phyloP scores from a whole-genome alignment of 495 filamentous ascomycete species.

The Chlorociboria aeruginascens region DNA sequence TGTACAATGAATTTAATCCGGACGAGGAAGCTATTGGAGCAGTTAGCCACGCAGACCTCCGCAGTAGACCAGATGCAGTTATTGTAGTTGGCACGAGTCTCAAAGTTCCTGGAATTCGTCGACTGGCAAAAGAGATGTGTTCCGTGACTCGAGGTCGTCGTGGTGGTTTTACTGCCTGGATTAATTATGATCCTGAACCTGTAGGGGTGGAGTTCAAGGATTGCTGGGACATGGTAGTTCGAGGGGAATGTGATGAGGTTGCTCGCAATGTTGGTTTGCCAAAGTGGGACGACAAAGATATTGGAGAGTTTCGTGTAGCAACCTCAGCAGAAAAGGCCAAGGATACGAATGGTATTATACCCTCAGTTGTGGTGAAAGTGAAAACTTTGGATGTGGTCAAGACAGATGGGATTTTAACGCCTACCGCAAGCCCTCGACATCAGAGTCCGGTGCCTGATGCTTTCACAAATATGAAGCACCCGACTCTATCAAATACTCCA shows the following conservation, averaged over 20 bases:
- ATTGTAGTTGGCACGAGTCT: conserved; percentile 92
- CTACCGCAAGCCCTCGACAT: conserved; percentile 43
- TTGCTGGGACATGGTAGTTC: conserved; percentile 84
- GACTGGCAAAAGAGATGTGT: conserved; percentile 86
- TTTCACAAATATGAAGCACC: conserved; percentile 15
- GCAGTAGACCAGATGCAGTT: conserved; percentile 75
- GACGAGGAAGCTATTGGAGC: conserved; percentile 93
- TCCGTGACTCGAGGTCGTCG: conserved; percentile 60
- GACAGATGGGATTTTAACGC: conserved; percentile 47
- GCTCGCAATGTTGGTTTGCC: conserved; percentile 63
- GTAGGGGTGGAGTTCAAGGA: conserved; percentile 74
- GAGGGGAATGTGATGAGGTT: conserved; percentile 79
- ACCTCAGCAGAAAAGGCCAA: conserved; percentile 17
- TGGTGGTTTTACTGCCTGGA: conserved; percentile 88
- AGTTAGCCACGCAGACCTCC: conserved; percentile 72
- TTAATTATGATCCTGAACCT: conserved; percentile 79
- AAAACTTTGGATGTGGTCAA: conserved; percentile 13
- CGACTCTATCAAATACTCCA: conserved; percentile 13
- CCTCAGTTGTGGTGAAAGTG: conserved; percentile 14
- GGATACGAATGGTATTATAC: conserved; percentile 13
- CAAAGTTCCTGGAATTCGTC: conserved; percentile 84
- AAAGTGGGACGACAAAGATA: conserved; percentile 55
- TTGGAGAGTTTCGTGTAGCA: conserved; percentile 33
- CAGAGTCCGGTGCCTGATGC: conserved; percentile 32
- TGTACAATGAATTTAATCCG: conserved; percentile 96